phyloP scores from a whole-genome alignment of 345 rosid genomes.

The Rubroshorea leprosula region DNA sequence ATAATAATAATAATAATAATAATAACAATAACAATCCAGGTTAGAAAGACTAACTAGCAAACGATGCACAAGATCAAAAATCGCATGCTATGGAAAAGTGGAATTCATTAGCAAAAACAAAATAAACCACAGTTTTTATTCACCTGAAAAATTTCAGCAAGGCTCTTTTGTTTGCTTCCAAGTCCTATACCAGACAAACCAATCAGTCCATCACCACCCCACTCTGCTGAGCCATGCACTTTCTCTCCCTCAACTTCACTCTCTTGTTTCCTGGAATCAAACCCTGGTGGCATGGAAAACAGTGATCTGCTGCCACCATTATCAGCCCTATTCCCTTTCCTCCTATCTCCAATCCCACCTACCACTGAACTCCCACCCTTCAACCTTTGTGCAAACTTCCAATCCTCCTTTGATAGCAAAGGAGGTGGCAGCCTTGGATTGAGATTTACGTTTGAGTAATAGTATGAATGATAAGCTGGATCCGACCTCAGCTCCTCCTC shows the following conservation, averaged over 20 bases:
- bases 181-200: conserved; percentile 66
- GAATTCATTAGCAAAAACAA: background rate
- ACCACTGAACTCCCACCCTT: conserved; percentile 48
- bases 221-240: conserved; percentile 40
- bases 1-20: too few relatives aligned
- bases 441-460: conserved; percentile 68
- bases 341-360: conserved; percentile 75
- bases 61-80: too few relatives aligned
- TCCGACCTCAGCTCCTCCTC: conserved; percentile 82
- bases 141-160: conserved; percentile 84
- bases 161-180: conserved; percentile 67
- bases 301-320: conserved; percentile 46
- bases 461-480: conserved; percentile 63
- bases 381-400: conserved; percentile 75
- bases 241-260: conserved; percentile 40
- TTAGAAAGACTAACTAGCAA: too few relatives aligned
- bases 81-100: conserved; percentile 8
- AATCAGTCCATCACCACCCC: conserved; percentile 79
- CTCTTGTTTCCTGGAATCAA: conserved; percentile 59
- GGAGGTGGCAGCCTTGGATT: conserved; percentile 96
- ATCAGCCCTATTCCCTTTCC: conserved; percentile 45
- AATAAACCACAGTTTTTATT: conserved; percentile 2
- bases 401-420: conserved; percentile 76
- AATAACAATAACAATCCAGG: too few relatives aligned
- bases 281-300: conserved; percentile 74